phyloP scores from a whole-genome alignment of 768 basidiomycete genomes.

The Lanmaoa pseudosensibilis region DNA sequence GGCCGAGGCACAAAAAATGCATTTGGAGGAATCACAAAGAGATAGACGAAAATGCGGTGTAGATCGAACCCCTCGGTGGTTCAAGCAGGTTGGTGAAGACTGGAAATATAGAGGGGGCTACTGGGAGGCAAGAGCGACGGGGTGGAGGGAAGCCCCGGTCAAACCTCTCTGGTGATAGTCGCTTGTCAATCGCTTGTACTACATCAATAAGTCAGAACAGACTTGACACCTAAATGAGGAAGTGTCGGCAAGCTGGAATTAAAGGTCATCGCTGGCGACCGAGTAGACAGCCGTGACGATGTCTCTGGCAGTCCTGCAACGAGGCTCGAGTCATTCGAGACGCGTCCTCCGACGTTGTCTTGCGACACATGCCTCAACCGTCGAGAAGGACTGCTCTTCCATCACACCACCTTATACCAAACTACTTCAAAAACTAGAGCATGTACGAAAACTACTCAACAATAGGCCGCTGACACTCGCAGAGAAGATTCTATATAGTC shows the following conservation, averaged over 20 bases:
- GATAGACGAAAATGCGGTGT: constrained; percentile 61
- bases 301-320: constrained; percentile 23
- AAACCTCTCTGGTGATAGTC: constrained; percentile 60
- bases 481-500: constrained; percentile 97
- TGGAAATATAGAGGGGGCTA: constrained; percentile 81
- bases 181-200: background rate
- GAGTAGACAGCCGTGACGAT: constrained; percentile 10
- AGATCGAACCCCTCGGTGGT: constrained; percentile 72
- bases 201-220: background rate
- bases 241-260: background rate
- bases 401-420: constrained; percentile 84
- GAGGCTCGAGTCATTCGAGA: constrained; percentile 10
- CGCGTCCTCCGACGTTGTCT: constrained; percentile 32
- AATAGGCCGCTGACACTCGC: constrained; percentile 86
- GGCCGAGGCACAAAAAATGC: constrained; percentile 71
- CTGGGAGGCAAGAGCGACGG: constrained; percentile 70
- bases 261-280: background rate
- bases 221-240: background rate
- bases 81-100: constrained; percentile 64
- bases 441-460: constrained; percentile 65
- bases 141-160: constrained; percentile 56
- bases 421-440: constrained; percentile 68
- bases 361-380: constrained; percentile 41
- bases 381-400: constrained; percentile 59
- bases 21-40: constrained; percentile 76